phyloP scores from a whole-genome alignment of 352 stramenopile species.

The Pythium dissotocum region DNA sequence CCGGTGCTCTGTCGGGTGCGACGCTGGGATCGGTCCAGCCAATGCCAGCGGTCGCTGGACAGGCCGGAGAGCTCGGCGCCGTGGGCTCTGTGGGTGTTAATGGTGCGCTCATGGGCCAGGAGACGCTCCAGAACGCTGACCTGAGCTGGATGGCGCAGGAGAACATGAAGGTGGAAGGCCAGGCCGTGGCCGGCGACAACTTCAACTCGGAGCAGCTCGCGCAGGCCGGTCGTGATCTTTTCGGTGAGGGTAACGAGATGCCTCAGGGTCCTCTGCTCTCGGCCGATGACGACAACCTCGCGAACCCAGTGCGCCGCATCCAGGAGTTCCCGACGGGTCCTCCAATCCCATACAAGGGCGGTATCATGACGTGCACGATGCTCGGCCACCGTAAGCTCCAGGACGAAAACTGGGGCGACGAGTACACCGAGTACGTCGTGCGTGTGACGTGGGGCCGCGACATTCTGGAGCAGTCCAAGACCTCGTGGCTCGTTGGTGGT shows the following conservation, averaged over 20 bases:
- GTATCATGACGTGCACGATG: constrained; percentile 89
- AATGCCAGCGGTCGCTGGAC: constrained; percentile 55
- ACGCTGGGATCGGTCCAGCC: constrained; percentile 75
- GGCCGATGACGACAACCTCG: constrained; percentile 85
- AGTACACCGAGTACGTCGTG: constrained; percentile 90
- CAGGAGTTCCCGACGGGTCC: constrained; percentile 89
- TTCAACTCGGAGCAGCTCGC: constrained; percentile 81
- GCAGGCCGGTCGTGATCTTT: constrained; percentile 82
- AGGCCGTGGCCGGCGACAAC: constrained; percentile 71
- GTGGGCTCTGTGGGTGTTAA: constrained; percentile 76
- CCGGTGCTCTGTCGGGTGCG: constrained; percentile 46
- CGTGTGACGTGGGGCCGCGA: constrained; percentile 87
- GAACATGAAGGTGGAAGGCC: constrained; percentile 75
- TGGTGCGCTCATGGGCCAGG: constrained; percentile 71
- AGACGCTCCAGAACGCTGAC: constrained; percentile 82
- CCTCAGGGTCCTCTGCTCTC: constrained; percentile 80
- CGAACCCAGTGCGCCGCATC: constrained; percentile 85
- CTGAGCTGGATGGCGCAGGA: constrained; percentile 86
- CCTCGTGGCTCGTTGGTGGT: constrained; percentile 83
- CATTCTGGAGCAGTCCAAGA: constrained; percentile 88
- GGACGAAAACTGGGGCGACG: constrained; percentile 89
- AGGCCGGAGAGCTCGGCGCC: constrained; percentile 75
- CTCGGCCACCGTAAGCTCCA: constrained; percentile 87
- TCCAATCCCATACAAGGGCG: constrained; percentile 90
- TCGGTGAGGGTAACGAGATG: constrained; percentile 79